These are phyloP conservation scores for Hygrophorus pudorinus DNA, from an alignment of 768 basidiomycete species.

Conservation along the genomic window DNA sequence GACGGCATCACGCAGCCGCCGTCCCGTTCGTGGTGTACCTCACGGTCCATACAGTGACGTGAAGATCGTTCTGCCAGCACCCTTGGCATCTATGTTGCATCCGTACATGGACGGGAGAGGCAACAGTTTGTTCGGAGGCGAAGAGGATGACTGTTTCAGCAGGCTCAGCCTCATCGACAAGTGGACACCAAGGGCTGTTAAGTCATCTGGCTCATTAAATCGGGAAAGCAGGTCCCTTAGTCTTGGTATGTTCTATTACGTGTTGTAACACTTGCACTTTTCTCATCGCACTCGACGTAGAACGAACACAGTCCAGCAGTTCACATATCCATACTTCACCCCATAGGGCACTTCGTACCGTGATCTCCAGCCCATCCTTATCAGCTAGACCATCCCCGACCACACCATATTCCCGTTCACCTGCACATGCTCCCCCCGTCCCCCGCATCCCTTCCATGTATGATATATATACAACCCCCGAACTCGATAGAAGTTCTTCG, in stretches of 20 bases:
- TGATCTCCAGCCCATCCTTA: constrained; percentile 1
- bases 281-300: too few relatives aligned
- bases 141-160: constrained; percentile 6
- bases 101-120: constrained; percentile 8
- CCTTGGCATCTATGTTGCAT: constrained; percentile 38
- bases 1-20: constrained; percentile 20
- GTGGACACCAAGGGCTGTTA: constrained; percentile 20
- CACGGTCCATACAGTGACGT: constrained; percentile 52
- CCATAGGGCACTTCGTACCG: constrained; percentile 1
- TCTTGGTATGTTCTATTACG: background rate
- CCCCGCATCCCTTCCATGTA: constrained; percentile 11
- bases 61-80: constrained; percentile 60
- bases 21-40: constrained; percentile 43
- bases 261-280: background rate
- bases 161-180: constrained; percentile 24
- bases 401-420: background rate
- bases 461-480: background rate
- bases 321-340: background rate
- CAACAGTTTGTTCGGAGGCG: constrained; percentile 5
- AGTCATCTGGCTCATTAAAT: background rate
- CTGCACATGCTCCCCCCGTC: constrained; percentile 8
- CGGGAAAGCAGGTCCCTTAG: background rate
- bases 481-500: background rate
- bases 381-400: background rate
- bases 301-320: background rate